These are phyloP conservation scores for Tuber microsphaerosporum DNA, from an alignment of 495 filamentous ascomycete species.

Conservation along the genomic window DNA sequence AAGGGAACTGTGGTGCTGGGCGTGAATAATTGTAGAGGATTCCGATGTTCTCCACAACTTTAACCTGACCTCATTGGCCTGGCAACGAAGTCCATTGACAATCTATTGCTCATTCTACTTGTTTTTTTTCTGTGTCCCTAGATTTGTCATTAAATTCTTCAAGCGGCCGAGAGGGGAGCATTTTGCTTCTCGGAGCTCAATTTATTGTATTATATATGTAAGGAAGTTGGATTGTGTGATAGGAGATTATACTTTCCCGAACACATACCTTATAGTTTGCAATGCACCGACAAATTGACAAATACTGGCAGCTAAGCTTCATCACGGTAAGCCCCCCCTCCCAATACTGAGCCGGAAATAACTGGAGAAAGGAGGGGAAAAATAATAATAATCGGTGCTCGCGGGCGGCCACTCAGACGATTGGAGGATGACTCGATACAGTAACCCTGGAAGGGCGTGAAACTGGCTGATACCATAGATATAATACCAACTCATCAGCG, in stretches of 20 bases:
- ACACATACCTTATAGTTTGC: background rate
- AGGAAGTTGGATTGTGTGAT: background rate
- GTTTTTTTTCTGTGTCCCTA: constrained; percentile 16
- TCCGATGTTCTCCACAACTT: constrained; percentile 20
- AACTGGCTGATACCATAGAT: background rate
- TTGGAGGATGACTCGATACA: background rate
- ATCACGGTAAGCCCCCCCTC: background rate
- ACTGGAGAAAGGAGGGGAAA: background rate
- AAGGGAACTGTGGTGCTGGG: background rate
- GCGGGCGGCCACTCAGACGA: background rate
- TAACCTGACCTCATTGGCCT: constrained; percentile 33
- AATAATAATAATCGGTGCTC: background rate
- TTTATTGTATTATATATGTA: background rate
- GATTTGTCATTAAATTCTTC: constrained; percentile 15
- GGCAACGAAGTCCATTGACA: constrained; percentile 30
- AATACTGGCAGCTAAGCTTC: background rate
- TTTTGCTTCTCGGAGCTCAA: background rate
- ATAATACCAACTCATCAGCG: background rate
- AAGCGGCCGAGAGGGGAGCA: background rate
- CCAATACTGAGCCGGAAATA: background rate
- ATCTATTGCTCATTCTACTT: constrained; percentile 22
- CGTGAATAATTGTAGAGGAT: constrained; percentile 8
- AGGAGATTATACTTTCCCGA: background rate
- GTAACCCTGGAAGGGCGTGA: background rate
- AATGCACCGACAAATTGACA: background rate